phyloP scores from a whole-genome alignment of 805 yeast genomes.

The Saccharomycopsis amapae region DNA sequence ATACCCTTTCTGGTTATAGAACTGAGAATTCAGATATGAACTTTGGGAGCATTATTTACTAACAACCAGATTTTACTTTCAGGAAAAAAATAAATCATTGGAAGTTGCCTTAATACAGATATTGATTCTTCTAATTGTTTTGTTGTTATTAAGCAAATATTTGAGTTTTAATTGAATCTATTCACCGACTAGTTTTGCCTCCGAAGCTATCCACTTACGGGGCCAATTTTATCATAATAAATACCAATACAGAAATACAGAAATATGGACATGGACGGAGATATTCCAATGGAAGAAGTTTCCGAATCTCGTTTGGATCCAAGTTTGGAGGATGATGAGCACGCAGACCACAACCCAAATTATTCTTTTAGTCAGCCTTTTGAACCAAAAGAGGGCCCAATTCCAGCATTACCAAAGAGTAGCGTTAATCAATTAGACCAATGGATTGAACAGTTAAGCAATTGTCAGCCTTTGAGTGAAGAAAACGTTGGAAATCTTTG shows the following conservation, averaged over 20 bases:
- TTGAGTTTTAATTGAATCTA: too few relatives aligned
- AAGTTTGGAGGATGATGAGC: conserved; percentile 29
- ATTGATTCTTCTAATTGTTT: too few relatives aligned
- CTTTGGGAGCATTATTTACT: too few relatives aligned
- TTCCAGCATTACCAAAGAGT: conserved; percentile 34
- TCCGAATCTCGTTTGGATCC: conserved; percentile 36
- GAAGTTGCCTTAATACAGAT: too few relatives aligned
- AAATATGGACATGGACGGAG: conserved; percentile 68
- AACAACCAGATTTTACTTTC: too few relatives aligned
- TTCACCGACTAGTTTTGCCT: too few relatives aligned
- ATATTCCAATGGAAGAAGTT: conserved; percentile 81
- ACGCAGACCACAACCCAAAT: conserved; percentile 30
- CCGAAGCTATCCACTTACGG: too few relatives aligned
- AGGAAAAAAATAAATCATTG: too few relatives aligned
- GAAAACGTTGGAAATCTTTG: conserved; percentile 74
- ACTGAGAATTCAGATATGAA: too few relatives aligned
- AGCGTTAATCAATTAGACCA: conserved; percentile 67
- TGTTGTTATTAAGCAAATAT: too few relatives aligned
- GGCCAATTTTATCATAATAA: too few relatives aligned
- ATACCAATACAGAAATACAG: not conserved
- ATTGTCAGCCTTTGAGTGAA: conserved; percentile 78
- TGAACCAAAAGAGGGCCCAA: conserved; percentile 33
- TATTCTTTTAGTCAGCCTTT: conserved; percentile 34
- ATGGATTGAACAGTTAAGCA: conserved; percentile 76
- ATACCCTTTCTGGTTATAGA: too few relatives aligned